Evolutionary conservation across 176 grass and related monocot genomes (phyloP).

Genomic region (Juncus inflexus): DNA sequence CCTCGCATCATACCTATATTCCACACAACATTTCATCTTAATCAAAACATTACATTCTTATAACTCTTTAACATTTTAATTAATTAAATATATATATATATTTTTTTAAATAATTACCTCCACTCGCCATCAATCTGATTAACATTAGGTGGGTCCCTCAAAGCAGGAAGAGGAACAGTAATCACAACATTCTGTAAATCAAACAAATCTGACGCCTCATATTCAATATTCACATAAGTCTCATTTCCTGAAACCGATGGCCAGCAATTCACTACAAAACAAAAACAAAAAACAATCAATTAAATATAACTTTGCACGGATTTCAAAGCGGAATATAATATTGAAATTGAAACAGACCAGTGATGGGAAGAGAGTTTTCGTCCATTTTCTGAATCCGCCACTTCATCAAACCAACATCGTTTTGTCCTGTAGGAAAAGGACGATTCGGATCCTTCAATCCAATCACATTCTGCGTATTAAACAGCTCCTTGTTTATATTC

Average conservation of each 20-base stretch:
- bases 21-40: background rate
- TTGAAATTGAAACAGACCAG: conserved; percentile 32
- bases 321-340: too few species aligned
- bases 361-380: conserved; percentile 67
- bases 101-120: conserved; percentile 48
- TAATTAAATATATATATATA: too few species aligned
- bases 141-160: conserved; percentile 63
- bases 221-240: conserved; percentile 69
- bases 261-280: conserved; percentile 80
- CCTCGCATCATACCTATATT: conserved; percentile 66
- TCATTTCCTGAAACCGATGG: conserved; percentile 58
- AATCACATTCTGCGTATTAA: conserved; percentile 61
- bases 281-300: background rate
- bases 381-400: conserved; percentile 79
- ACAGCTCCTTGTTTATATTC: conserved; percentile 76
- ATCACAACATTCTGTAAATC: conserved; percentile 84
- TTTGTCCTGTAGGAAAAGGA: conserved; percentile 80
- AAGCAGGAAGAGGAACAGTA: conserved; percentile 69
- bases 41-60: conserved; percentile 2
- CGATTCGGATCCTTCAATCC: conserved; percentile 73
- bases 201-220: conserved; percentile 77
- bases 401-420: conserved; percentile 77
- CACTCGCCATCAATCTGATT: conserved; percentile 87
- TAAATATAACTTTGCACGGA: too few species aligned
- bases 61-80: background rate